Evolutionary conservation across 495 filamentous ascomycete genomes (phyloP).

Genomic region (Xylaria castorea): DNA sequence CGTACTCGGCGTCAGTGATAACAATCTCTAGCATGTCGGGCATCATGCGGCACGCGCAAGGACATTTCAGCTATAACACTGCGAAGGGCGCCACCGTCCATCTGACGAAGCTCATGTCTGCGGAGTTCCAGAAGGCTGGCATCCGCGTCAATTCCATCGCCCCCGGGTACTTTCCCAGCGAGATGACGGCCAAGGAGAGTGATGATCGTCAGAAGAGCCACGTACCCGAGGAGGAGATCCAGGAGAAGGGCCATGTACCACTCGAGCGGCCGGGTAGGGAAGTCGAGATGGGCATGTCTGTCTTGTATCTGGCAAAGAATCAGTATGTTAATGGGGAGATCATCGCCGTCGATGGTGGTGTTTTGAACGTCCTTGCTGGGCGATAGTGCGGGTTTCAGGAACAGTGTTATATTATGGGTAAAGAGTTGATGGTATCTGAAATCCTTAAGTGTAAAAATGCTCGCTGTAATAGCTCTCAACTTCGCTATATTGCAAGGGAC

Average conservation of each 20-base stretch:
- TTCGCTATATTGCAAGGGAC: background rate
- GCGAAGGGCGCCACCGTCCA: slow-evolving; percentile 68
- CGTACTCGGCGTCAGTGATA: slow-evolving; percentile 57
- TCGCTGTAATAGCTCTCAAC: background rate
- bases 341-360: slow-evolving; percentile 66
- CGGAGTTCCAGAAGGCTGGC: slow-evolving; percentile 56
- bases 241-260: slow-evolving; percentile 60
- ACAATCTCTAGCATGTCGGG: slow-evolving; percentile 65
- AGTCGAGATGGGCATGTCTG: slow-evolving; percentile 64
- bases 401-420: background rate
- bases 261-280: slow-evolving; percentile 57
- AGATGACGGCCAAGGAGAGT: slow-evolving; percentile 67
- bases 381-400: slow-evolving; percentile 24
- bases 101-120: slow-evolving; percentile 66
- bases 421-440: background rate
- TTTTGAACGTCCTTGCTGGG: slow-evolving; percentile 47
- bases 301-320: slow-evolving; percentile 64
- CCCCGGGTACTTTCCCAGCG: slow-evolving; percentile 68
- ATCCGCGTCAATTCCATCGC: slow-evolving; percentile 70
- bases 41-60: slow-evolving; percentile 60
- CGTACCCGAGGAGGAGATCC: slow-evolving; percentile 57
- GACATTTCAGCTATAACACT: slow-evolving; percentile 63
- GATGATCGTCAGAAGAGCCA: slow-evolving; percentile 62
- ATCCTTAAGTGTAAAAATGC: background rate
- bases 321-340: slow-evolving; percentile 68